phyloP scores from a whole-genome alignment of 495 filamentous ascomycete species.

The Ramalina intermedia region DNA sequence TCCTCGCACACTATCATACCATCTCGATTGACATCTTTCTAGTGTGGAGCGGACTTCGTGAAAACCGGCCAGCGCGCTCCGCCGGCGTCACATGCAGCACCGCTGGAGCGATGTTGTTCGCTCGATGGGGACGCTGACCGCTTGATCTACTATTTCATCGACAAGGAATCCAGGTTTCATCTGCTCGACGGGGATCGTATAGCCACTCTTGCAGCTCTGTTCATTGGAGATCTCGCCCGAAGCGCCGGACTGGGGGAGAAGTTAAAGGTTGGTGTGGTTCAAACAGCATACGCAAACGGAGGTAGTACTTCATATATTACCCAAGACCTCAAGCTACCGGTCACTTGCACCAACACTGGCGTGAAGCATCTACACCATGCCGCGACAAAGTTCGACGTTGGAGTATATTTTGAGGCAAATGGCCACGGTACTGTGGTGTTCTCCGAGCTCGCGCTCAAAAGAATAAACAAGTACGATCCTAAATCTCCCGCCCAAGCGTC shows the following conservation, averaged over 20 bases:
- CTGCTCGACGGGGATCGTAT: slow-evolving; percentile 95
- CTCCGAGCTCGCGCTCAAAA: slow-evolving; percentile 62
- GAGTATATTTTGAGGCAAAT: slow-evolving; percentile 97
- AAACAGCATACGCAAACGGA: slow-evolving; percentile 96
- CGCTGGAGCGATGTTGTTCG: slow-evolving; percentile 74
- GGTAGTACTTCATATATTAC: slow-evolving; percentile 85
- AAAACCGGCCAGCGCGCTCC: slow-evolving; percentile 93
- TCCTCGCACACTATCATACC: neutral
- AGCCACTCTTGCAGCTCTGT: slow-evolving; percentile 82
- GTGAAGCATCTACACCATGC: slow-evolving; percentile 97
- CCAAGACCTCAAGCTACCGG: slow-evolving; percentile 74
- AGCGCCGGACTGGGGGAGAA: slow-evolving; percentile 63
- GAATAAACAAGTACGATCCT: slow-evolving; percentile 62
- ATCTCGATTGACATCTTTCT: slow-evolving; percentile 1
- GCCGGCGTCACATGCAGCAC: slow-evolving; percentile 58
- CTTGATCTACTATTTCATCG: slow-evolving; percentile 86
- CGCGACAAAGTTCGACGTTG: slow-evolving; percentile 78
- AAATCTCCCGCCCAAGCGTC: slow-evolving; percentile 83
- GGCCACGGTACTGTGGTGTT: slow-evolving; percentile 95
- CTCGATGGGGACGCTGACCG: slow-evolving; percentile 93
- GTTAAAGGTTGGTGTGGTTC: slow-evolving; percentile 81
- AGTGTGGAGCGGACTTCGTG: slow-evolving; percentile 95
- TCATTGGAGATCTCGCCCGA: slow-evolving; percentile 78
- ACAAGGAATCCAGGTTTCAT: slow-evolving; percentile 66
- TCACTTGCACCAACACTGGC: slow-evolving; percentile 85